Evolutionary conservation across 129 eudicot genomes (phyloP).

Genomic region (Logfia minima): DNA sequence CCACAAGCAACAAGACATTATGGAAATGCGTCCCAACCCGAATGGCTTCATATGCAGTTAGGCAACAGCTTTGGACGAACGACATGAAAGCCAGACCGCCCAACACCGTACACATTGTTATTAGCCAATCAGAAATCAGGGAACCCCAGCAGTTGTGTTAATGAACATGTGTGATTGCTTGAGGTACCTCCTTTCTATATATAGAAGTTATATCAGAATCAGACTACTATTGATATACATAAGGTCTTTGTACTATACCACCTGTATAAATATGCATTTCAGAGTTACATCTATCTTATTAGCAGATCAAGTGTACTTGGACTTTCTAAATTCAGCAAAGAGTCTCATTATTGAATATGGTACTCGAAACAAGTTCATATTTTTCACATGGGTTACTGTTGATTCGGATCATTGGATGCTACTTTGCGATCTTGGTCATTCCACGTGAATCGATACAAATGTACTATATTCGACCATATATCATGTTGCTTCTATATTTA

Average conservation of each 20-base stretch:
- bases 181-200: constrained; percentile 16
- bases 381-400: constrained; percentile 8
- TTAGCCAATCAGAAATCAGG: constrained; percentile 31
- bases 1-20: constrained; percentile 63
- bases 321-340: constrained; percentile 21
- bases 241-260: constrained; percentile 33
- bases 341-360: constrained; percentile 30
- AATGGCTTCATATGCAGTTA: constrained; percentile 94
- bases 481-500: background rate
- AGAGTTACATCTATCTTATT: constrained; percentile 31
- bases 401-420: constrained; percentile 7
- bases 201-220: constrained; percentile 29
- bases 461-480: background rate
- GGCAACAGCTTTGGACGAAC: constrained; percentile 71
- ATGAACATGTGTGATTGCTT: constrained; percentile 20
- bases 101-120: constrained; percentile 10
- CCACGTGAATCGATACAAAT: background rate
- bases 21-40: constrained; percentile 62
- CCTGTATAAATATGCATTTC: constrained; percentile 30
- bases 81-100: constrained; percentile 41
- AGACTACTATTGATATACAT: constrained; percentile 19
- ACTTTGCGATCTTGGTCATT: background rate
- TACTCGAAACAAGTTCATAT: constrained; percentile 7
- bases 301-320: constrained; percentile 35
- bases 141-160: constrained; percentile 15